phyloP scores from a whole-genome alignment of 2,329 filamentous ascomycete genomes.

The Fusarium sterilihyphosum region DNA sequence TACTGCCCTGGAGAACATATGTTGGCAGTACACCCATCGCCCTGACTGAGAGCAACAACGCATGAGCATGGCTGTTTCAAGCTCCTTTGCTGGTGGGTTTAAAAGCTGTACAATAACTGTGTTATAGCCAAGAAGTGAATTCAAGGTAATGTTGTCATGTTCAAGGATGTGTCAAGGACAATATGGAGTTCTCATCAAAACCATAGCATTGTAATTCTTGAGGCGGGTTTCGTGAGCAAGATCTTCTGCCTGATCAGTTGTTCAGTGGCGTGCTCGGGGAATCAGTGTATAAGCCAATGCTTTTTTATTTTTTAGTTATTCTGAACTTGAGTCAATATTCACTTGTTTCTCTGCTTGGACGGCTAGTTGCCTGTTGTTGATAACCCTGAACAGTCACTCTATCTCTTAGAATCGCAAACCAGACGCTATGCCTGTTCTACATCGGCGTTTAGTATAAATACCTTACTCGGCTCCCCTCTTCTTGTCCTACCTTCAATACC shows the following conservation, averaged over 20 bases:
- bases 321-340: accelerated
- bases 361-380: accelerated
- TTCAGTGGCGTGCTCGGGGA: background rate
- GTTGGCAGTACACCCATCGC: no score
- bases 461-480: background rate
- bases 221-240: background rate
- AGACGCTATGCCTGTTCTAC: background rate
- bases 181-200: background rate
- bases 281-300: accelerated
- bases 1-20: no score
- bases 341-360: background rate
- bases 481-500: background rate
- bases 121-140: background rate
- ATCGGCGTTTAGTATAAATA: background rate
- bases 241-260: accelerated
- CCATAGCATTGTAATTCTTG: no score
- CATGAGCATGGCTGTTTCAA: accelerated
- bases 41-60: no score
- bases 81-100: accelerated
- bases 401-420: background rate
- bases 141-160: background rate
- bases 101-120: background rate
- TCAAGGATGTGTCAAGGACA: accelerated
- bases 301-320: no score
- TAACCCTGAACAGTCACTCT: background rate